Conservation (phyloP, 371 early-diverging fungal genomes). For the Lichtheimia corymbifera region DNA sequence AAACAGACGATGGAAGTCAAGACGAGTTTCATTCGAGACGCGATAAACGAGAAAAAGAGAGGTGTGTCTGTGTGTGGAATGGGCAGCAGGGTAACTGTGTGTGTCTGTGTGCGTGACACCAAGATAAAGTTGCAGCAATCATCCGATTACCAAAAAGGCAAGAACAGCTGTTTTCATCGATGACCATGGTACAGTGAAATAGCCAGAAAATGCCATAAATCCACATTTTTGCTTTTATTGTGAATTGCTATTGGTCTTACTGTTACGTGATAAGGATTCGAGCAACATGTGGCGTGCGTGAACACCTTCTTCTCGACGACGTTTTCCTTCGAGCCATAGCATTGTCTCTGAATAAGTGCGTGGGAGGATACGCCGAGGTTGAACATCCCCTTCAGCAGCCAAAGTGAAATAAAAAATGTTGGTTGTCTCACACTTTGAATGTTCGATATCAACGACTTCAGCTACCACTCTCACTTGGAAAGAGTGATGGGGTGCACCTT, state of each 20-base stretch:
- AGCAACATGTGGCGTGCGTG: constrained; percentile 14
- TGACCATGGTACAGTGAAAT: background rate
- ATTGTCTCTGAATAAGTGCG: constrained; percentile 79
- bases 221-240: no score
- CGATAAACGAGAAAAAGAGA: no score
- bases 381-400: constrained; percentile 21
- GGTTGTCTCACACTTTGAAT: constrained; percentile 61
- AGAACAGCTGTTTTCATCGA: no score
- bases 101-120: no score
- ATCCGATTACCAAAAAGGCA: no score
- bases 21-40: no score
- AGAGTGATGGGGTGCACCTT: constrained; percentile 46
- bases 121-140: no score
- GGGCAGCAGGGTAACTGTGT: no score
- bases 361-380: constrained; percentile 53
- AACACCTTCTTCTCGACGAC: constrained; percentile 16
- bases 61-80: no score
- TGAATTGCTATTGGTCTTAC: background rate
- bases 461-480: constrained; percentile 81
- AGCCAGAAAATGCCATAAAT: background rate
- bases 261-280: constrained; percentile 5
- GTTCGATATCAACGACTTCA: constrained; percentile 74
- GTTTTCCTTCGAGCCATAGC: constrained; percentile 74
- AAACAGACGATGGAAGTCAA: no score
- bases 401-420: constrained; percentile 91